Evolutionary conservation across 1,284 basidiomycete genomes (phyloP).

Genomic region (Cystobasidium sp.): DNA sequence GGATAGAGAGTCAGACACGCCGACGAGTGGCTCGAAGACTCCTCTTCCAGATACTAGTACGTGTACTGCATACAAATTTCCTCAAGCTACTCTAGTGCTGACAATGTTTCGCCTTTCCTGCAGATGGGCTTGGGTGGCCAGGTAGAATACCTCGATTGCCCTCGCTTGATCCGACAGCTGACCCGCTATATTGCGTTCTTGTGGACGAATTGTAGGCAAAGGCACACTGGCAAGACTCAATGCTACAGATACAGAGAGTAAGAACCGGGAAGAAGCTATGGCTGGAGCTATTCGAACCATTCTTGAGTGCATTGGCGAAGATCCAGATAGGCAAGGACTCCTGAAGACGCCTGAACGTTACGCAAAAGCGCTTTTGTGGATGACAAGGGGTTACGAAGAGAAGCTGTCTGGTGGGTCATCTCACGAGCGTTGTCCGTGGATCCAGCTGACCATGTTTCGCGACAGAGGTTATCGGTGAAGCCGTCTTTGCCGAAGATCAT

Average conservation of each 20-base stretch:
- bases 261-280: constrained; percentile 75
- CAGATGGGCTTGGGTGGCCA: constrained; percentile 87
- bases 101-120: neutral
- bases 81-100: neutral
- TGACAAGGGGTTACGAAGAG: constrained; percentile 99
- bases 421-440: neutral
- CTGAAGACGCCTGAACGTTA: constrained; percentile 91
- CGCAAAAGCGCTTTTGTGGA: constrained; percentile 97
- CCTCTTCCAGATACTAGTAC: constrained; percentile 39
- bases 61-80: neutral
- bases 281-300: constrained; percentile 85
- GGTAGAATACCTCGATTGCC: constrained; percentile 62
- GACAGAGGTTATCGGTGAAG: constrained; percentile 95
- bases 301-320: constrained; percentile 96
- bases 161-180: constrained; percentile 15
- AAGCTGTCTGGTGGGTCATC: constrained; percentile 71
- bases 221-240: constrained; percentile 82
- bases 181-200: neutral
- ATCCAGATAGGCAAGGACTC: constrained; percentile 91
- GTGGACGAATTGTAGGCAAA: constrained; percentile 67
- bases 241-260: constrained; percentile 73
- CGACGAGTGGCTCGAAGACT: constrained; percentile 34
- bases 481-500: constrained; percentile 98
- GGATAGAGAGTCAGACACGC: constrained; percentile 12
- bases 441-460: neutral